Conservation (phyloP, 495 filamentous ascomycete genomes). For the Penicillium herquei region DNA sequence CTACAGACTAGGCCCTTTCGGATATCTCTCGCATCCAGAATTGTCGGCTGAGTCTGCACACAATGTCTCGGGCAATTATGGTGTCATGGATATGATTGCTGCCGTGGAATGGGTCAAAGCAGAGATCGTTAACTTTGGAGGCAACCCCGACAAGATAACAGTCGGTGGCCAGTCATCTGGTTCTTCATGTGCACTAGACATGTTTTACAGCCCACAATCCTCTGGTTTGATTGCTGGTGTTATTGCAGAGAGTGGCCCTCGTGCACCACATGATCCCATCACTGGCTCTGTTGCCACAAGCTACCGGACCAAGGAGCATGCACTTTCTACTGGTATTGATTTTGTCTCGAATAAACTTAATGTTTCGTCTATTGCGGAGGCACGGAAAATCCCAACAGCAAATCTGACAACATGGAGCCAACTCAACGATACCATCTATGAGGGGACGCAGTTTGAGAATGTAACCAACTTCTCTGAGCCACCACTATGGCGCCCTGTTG, state of each 20-base stretch:
- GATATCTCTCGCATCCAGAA: conserved; percentile 27
- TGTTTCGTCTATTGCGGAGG: background rate
- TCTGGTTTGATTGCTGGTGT: conserved; percentile 6
- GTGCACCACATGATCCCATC: conserved; percentile 16
- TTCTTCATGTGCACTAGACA: conserved; percentile 36
- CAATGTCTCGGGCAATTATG: conserved; percentile 35
- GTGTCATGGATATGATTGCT: conserved; percentile 34
- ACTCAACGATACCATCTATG: conserved; percentile 1
- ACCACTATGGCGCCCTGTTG: conserved; percentile 12
- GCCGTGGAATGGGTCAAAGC: conserved; percentile 6
- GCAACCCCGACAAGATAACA: conserved; percentile 26
- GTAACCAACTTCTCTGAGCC: conserved; percentile 3
- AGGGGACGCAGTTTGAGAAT: conserved; percentile 11
- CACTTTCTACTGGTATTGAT: conserved; percentile 10
- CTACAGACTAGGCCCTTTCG: conserved; percentile 33
- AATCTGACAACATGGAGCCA: background rate
- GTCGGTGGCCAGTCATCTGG: conserved; percentile 49
- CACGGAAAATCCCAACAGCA: background rate
- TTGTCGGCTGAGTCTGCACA: conserved; percentile 19
- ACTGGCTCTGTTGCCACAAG: conserved; percentile 14
- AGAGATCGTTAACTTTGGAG: conserved; percentile 34
- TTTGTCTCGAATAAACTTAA: conserved; percentile 6
- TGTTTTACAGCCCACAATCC: conserved; percentile 14
- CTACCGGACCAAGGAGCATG: conserved; percentile 9
- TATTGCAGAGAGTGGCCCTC: conserved; percentile 19